These are phyloP conservation scores for Alternaria atra DNA, from an alignment of 2,329 filamentous ascomycete genomes.

Conservation along the genomic window DNA sequence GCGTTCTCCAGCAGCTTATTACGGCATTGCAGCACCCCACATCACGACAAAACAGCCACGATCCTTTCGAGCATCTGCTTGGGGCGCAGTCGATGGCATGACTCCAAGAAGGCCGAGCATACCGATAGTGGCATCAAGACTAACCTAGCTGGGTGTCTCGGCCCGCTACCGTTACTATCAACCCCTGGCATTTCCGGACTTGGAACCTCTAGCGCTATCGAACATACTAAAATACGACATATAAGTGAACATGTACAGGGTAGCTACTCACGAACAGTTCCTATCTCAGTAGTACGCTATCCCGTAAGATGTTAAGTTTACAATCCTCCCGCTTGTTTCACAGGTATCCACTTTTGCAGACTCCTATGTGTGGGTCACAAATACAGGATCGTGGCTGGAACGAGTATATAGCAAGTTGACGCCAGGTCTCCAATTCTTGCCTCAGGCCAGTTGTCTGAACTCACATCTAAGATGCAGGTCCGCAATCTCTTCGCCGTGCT, in stretches of 20 bases:
- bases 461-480: conserved; percentile 25
- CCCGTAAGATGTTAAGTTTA: conserved; percentile 1
- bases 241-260: neutral
- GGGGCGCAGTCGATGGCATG: conserved; percentile 13
- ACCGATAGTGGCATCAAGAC: conserved; percentile 9
- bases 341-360: conserved; percentile 2
- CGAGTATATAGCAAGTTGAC: conserved; percentile 11
- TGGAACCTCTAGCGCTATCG: conserved; percentile 8
- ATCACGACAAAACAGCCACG: neutral
- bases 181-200: conserved; percentile 4
- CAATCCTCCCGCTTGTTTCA: conserved; percentile 11
- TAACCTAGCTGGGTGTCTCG: conserved; percentile 11
- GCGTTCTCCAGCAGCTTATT: neutral
- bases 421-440: neutral
- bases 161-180: conserved; percentile 10
- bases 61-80: conserved; percentile 1
- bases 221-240: conserved; percentile 11
- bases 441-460: conserved; percentile 13
- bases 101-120: conserved; percentile 12
- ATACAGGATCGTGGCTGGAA: conserved; percentile 14
- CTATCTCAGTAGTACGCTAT: conserved; percentile 5
- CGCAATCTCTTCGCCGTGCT: conserved; percentile 22
- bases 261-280: conserved; percentile 11
- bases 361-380: conserved; percentile 20
- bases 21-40: neutral